Evolutionary conservation across 106 monocot species (phyloP), one percentile per base, ranked within the genome.

Genomic region (Apostasia ramifera): DNA sequence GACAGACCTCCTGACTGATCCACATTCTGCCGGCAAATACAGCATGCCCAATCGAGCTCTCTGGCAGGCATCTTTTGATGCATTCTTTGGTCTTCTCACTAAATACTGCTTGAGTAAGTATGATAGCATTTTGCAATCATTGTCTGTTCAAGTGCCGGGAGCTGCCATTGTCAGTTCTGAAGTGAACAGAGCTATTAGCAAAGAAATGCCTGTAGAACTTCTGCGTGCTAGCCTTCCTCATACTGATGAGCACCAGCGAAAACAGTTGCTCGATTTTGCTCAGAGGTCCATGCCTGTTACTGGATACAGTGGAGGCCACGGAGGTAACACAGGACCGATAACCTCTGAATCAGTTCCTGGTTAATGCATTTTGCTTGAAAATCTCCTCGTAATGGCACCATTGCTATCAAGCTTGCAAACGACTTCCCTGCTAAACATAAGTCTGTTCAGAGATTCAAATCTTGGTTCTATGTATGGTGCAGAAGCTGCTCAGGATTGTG

Each of bases 41-140:
- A 92, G 73, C 73, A 66, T 85, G 13, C 69, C 77, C 15, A 84
- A 73, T 60, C 73, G 82, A 56, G 67, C 84, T 39, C 76, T 97
- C 1, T 97, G 97, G 97, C 89, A 92, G 72, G 92, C 89, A 6
- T 92, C 97, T 42, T 97, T 97, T 71, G 85, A 97, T 78, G 84
- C 92, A 41, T 97, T 97, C 74, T 97, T 92, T 73, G 73, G 66
- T 47, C 83, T 97, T 53, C 84, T 97, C 11, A 92, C 87, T 4
- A 89, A 92, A 51, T 97, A 92, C 46, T 92, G 92, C 49, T 37
- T 73, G 55, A 79, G 89, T 61, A 97, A 97, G 69, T 92, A 86
- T 69, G 97, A 97, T 4, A 85, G 89, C 68, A 92, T 97, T 57
- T 49, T 75, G 79, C 91, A 95, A 37, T 84, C 91, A 47, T 50